Percentiles rank a stretch among this genome's conserved stretches.
phyloP scores from a whole-genome alignment of 2,329 filamentous ascomycete species.

The Ramularia endophylla region DNA sequence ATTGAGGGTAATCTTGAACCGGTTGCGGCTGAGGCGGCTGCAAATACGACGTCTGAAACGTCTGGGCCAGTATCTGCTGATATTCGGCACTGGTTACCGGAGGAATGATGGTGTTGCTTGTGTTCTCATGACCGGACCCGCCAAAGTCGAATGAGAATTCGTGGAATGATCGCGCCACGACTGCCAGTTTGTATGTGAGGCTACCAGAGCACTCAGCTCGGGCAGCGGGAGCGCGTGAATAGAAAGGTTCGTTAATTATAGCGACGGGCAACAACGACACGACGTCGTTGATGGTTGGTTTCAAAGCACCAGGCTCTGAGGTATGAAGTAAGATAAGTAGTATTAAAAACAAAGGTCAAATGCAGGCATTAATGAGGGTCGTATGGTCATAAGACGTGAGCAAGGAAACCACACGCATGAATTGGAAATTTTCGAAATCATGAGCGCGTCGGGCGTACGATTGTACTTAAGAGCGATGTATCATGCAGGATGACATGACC shows the following conservation, averaged over 20 bases:
- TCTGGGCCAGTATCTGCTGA: conserved; percentile 23
- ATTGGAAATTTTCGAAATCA: conserved; percentile 7
- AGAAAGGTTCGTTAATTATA: conserved; percentile 28
- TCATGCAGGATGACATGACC: conserved; percentile 7
- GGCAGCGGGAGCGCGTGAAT: conserved; percentile 42
- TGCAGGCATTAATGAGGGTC: conserved; percentile 18
- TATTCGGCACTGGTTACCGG: conserved; percentile 22
- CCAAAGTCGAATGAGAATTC: conserved; percentile 43
- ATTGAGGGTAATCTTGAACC: conserved; percentile 21
- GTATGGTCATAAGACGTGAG: conserved; percentile 15
- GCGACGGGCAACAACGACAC: conserved; percentile 18
- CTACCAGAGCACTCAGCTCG: conserved; percentile 47
- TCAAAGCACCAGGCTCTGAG: conserved; percentile 10
- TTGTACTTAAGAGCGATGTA: conserved; percentile 16
- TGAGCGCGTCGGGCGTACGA: conserved; percentile 10
- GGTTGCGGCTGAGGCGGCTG: conserved; percentile 14
- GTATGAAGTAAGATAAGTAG: conserved; percentile 8
- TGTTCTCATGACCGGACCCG: conserved; percentile 31
- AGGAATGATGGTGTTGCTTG: conserved; percentile 11
- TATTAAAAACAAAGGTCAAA: conserved; percentile 19
- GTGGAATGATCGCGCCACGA: conserved; percentile 43
- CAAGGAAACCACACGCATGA: conserved; percentile 13
- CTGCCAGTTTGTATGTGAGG: conserved; percentile 46
- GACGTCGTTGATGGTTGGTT: conserved; percentile 5
- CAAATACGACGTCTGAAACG: conserved; percentile 17